These are phyloP conservation scores for Leccinum imitatum DNA, from an alignment of 768 basidiomycete species.

Conservation along the genomic window DNA sequence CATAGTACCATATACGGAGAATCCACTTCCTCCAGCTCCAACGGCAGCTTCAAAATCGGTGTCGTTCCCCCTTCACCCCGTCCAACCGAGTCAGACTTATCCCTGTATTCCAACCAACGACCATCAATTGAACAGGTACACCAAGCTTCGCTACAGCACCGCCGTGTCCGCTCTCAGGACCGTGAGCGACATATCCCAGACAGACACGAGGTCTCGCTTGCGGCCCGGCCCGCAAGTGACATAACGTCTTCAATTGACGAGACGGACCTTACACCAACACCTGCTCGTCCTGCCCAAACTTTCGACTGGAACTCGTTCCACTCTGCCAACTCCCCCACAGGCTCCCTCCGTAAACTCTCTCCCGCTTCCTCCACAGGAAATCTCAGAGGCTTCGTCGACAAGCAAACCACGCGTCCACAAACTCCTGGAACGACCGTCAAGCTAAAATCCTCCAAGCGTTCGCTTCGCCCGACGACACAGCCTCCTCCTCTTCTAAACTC, in stretches of 20 bases:
- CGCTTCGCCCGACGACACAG: conserved; percentile 28
- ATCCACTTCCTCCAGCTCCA: conserved; percentile 12
- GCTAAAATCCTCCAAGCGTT: conserved; percentile 26
- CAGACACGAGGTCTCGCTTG: conserved; percentile 35
- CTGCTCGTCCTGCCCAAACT: conserved; percentile 9
- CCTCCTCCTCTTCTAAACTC: conserved; percentile 29
- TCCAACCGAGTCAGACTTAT: conserved; percentile 19
- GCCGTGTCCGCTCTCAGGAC: conserved; percentile 33
- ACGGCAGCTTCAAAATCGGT: conserved; percentile 31
- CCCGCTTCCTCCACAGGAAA: conserved; percentile 35
- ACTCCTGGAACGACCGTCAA: conserved; percentile 5
- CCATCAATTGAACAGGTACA: conserved; percentile 21
- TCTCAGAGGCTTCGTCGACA: conserved; percentile 29
- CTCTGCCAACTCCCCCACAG: conserved; percentile 10
- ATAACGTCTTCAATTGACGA: conserved; percentile 22
- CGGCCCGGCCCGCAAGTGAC: conserved; percentile 30
- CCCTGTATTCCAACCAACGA: not conserved
- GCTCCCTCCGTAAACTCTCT: conserved; percentile 24
- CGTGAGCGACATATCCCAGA: conserved; percentile 28
- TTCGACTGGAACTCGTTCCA: conserved; percentile 19
- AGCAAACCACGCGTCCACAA: conserved; percentile 7
- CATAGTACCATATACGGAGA: conserved; percentile 1
- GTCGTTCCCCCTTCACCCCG: conserved; percentile 32
- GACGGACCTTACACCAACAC: conserved; percentile 29
- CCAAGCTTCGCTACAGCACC: conserved; percentile 22